These are phyloP conservation scores for Antitrichia curtipendula DNA, from an alignment of 225 moss, liverwort and hornwort genomes.

Conservation along the genomic window DNA sequence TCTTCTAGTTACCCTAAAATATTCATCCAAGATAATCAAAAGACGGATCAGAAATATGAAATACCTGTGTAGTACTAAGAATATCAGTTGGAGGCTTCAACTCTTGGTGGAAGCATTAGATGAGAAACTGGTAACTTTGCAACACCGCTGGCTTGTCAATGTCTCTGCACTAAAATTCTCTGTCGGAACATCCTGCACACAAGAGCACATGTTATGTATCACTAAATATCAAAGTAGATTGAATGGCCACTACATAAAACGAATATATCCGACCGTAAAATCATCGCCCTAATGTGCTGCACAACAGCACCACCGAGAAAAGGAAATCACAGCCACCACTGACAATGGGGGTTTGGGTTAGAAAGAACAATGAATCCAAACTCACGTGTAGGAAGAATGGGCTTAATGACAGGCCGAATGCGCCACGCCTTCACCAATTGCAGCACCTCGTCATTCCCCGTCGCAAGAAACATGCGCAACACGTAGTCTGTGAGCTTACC, in stretches of 20 bases:
- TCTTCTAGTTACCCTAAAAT: background rate
- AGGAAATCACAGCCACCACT: background rate
- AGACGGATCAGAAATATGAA: background rate
- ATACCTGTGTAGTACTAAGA: background rate
- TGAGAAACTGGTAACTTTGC: background rate
- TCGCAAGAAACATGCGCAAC: conserved; percentile 39
- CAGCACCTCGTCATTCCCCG: conserved; percentile 29
- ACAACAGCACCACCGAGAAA: background rate
- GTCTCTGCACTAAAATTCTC: background rate
- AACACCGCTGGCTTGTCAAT: background rate
- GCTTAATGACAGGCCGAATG: conserved; percentile 21
- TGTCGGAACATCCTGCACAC: conserved; percentile 35
- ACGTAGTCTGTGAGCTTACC: conserved; percentile 52
- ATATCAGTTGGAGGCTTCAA: background rate
- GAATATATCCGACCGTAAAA: background rate
- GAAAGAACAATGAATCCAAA: background rate
- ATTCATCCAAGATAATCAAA: background rate
- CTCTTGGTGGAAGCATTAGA: background rate
- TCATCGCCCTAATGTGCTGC: background rate
- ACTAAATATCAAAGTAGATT: background rate
- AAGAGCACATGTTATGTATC: background rate
- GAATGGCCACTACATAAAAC: background rate
- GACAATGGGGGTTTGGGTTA: background rate
- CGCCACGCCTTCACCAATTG: conserved; percentile 21
- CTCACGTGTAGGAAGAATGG: conserved; percentile 53